Evolutionary conservation across 2,329 filamentous ascomycete genomes (phyloP).

Genomic region (Neonectria neomacrospora): DNA sequence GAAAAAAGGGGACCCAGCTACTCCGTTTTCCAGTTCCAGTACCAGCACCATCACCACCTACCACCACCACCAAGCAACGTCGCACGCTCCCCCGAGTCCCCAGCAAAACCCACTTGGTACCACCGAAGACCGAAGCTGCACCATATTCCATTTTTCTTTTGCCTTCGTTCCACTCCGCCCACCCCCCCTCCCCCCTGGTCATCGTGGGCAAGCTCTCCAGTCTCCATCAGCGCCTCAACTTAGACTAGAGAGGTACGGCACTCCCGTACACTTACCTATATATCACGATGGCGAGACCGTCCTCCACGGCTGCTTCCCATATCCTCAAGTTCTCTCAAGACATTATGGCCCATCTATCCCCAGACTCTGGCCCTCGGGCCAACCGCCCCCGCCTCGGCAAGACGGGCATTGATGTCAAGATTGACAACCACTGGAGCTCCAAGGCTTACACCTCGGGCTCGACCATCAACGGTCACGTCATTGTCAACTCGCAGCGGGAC

Average conservation of each 20-base stretch:
- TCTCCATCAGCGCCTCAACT: conserved; percentile 21
- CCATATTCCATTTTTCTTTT: conserved; percentile 5
- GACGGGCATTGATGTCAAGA: conserved; percentile 58
- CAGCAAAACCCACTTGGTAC: conserved; percentile 19
- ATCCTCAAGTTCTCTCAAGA: conserved; percentile 32
- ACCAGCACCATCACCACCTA: conserved; percentile 18
- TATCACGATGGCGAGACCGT: conserved; percentile 35
- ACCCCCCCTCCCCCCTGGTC: conserved; percentile 9
- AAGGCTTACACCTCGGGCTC: conserved; percentile 68
- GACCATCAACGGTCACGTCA: conserved; percentile 60
- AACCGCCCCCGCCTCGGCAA: conserved; percentile 35
- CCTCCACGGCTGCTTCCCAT: conserved; percentile 28
- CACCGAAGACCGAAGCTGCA: conserved; percentile 27
- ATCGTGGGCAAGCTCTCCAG: conserved; percentile 11
- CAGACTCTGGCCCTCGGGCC: conserved; percentile 40
- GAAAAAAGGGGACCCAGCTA: conserved; percentile 15
- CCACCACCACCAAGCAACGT: conserved; percentile 19
- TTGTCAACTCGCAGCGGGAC: conserved; percentile 58
- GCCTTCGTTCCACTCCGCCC: conserved; percentile 16
- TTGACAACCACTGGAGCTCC: conserved; percentile 64
- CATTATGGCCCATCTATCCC: conserved; percentile 41
- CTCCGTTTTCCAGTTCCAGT: conserved; percentile 16
- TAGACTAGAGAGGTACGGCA: conserved; percentile 33
- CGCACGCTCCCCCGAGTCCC: conserved; percentile 14
- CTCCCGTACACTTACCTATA: conserved; percentile 35